Base-by-base conservation (phyloP, 192 early-diverging fungal species). In the Podila verticillata region DNA sequence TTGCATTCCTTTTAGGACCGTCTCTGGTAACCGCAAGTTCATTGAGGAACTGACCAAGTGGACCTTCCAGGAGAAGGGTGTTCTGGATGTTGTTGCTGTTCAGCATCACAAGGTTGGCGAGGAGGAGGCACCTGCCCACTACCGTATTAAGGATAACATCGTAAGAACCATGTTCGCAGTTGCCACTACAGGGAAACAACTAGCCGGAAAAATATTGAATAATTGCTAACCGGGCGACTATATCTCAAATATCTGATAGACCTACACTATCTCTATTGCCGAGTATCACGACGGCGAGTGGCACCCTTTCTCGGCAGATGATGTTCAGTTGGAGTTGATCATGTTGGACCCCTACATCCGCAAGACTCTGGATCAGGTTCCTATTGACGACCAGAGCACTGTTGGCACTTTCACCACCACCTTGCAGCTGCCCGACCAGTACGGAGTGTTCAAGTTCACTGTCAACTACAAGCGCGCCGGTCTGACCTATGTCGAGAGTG, bases 281-380 rank as follows among this genome's bases (percentile, higher is more conserved):
- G 95, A 96, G 79, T 97, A 92, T 84, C 73, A 83, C 49, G 87
- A 91, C 70, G 87, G 89, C 80, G 66, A 86, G 28, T 99, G 97
- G 96, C 86, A 87, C n/a, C 92, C 96, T 19, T 98, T 94, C 75
- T 83, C 85, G 39, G 87, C 92, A 26, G 82, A 89, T 31, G 92
- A 95, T 73, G 84, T 99, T 57, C 97, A 98, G 81, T 91, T 98
- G 66, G 95, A 97, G 81, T 87, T 95, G 39, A 94, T 92, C 29
- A 99, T 99, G 98, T 88, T 99, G 48, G 97, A 99, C 81, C 98
- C 98, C 10, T 97, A 98, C 82, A 87, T 99, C 65, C 93, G 93
- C 72, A 82, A 90, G 63, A 93, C 91, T 8, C 85, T 95, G 34
- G 88, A 90, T 28, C 81, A 86, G 47, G 51, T 80, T 5, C 79